Percentiles rank a stretch among this genome's conserved stretches.
These are phyloP conservation scores for Cladosporium sp. DNA, from an alignment of 2,329 filamentous ascomycete species.

Conservation along the genomic window DNA sequence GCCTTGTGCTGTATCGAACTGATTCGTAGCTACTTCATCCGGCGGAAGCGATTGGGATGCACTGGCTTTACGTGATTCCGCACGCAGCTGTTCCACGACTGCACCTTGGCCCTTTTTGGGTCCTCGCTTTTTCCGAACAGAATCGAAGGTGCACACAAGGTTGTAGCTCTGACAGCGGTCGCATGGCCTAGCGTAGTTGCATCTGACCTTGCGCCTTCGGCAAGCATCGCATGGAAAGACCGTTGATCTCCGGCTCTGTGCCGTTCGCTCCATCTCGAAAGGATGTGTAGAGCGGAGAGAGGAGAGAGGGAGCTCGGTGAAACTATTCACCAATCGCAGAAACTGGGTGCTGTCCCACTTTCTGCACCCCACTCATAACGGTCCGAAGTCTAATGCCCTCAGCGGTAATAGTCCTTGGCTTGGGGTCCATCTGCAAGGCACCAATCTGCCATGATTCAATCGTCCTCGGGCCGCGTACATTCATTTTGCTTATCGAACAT, in stretches of 20 bases:
- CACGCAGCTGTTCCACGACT: constrained; percentile 14
- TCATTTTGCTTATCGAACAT: too few relatives aligned
- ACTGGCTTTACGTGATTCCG: not conserved
- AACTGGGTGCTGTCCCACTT: not conserved
- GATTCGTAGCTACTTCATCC: not conserved
- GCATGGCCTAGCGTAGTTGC: constrained; percentile 16
- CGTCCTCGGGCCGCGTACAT: too few relatives aligned
- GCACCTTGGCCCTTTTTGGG: constrained; percentile 14
- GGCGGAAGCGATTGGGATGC: not conserved
- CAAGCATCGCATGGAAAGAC: constrained; percentile 14
- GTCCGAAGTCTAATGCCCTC: too few relatives aligned
- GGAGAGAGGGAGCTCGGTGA: not conserved
- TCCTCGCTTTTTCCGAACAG: constrained; percentile 14
- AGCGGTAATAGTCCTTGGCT: too few relatives aligned
- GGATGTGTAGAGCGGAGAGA: not conserved
- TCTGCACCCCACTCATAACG: too few relatives aligned
- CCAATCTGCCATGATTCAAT: too few relatives aligned
- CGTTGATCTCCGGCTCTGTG: not conserved
- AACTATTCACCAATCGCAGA: not conserved
- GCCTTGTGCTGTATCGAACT: not conserved
- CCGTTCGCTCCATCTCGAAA: not conserved
- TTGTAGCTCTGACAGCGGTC: constrained; percentile 13
- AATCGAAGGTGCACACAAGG: constrained; percentile 13
- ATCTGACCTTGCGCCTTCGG: constrained; percentile 15
- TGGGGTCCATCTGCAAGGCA: too few relatives aligned